Evolutionary conservation across 805 yeast genomes (phyloP).

Genomic region (Wickerhamiella kazuoi): DNA sequence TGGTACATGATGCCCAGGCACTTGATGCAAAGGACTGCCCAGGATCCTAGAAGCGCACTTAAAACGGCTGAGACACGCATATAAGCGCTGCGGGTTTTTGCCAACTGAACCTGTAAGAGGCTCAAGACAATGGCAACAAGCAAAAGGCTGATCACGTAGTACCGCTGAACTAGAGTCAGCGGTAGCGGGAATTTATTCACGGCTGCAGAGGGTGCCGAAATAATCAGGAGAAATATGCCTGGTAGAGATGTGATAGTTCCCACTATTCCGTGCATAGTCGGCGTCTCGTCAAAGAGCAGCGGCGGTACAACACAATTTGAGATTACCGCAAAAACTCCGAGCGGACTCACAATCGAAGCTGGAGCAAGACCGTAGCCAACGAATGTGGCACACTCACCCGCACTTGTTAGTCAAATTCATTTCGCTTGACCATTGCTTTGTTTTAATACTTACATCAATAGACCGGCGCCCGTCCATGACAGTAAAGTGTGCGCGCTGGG

Average conservation of each 20-base stretch:
- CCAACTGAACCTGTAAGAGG: neutral
- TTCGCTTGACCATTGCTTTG: neutral
- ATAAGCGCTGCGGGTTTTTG: neutral
- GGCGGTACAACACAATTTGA: conserved; percentile 34
- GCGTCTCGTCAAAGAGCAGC: conserved; percentile 26
- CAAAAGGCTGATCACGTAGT: too few relatives aligned
- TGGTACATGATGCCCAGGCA: conserved; percentile 12
- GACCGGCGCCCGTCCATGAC: conserved; percentile 28
- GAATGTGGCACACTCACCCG: conserved; percentile 32
- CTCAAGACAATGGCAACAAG: neutral
- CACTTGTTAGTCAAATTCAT: conserved; percentile 4
- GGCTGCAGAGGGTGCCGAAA: conserved; percentile 18
- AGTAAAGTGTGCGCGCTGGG: conserved; percentile 10
- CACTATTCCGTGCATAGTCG: conserved; percentile 20
- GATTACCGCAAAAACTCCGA: conserved; percentile 33
- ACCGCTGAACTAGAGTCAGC: too few relatives aligned
- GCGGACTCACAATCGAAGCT: conserved; percentile 30
- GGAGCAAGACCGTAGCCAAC: conserved; percentile 34
- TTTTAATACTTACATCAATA: conserved; percentile 21
- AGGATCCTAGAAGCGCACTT: conserved; percentile 29
- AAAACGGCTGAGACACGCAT: conserved; percentile 3
- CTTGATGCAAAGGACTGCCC: conserved; percentile 31
- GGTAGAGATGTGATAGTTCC: conserved; percentile 27
- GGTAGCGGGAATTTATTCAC: too few relatives aligned
- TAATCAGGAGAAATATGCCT: conserved; percentile 28